These are phyloP conservation scores for Mortierella sp. DNA, from an alignment of 371 early-diverging fungal species.

Conservation along the genomic window DNA sequence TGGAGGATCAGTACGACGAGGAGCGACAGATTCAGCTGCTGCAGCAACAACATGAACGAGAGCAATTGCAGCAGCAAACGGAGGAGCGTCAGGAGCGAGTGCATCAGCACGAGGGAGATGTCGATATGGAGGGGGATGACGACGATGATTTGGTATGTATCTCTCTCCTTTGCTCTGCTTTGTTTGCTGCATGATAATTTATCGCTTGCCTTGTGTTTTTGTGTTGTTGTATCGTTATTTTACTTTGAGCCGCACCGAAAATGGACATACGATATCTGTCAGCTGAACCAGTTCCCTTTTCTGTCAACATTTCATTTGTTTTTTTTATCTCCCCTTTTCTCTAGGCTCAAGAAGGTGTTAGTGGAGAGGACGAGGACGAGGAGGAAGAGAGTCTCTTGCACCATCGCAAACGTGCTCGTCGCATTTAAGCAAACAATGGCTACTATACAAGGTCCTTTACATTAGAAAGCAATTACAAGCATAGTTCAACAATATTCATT, in stretches of 20 bases:
- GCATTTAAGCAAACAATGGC: conserved; percentile 8
- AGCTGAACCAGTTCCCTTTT: conserved; percentile 1
- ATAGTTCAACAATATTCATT: background rate
- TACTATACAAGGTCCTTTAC: background rate
- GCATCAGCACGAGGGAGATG: conserved; percentile 16
- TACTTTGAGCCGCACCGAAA: conserved; percentile 6
- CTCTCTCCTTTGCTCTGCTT: background rate
- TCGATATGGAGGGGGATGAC: conserved; percentile 23
- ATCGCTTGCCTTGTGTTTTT: conserved; percentile 1
- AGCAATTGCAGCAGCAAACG: conserved; percentile 1
- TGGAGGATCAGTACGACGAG: conserved; percentile 53
- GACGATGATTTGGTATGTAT: conserved; percentile 19
- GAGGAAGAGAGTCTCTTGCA: conserved; percentile 38
- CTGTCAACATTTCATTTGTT: background rate
- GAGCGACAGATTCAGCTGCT: conserved; percentile 28
- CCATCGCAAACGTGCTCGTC: conserved; percentile 37
- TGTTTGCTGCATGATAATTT: conserved; percentile 15
- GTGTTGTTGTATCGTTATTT: background rate
- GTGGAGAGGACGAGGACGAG: conserved; percentile 30
- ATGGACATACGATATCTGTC: conserved; percentile 12
- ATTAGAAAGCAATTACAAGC: background rate
- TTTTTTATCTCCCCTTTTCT: background rate
- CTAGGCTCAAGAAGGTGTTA: conserved; percentile 15
- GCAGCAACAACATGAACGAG: conserved; percentile 21
- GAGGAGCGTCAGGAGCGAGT: conserved; percentile 9